These are phyloP conservation scores for Mallotus nudiflorus DNA, from an alignment of 345 rosid genomes.

Conservation along the genomic window DNA sequence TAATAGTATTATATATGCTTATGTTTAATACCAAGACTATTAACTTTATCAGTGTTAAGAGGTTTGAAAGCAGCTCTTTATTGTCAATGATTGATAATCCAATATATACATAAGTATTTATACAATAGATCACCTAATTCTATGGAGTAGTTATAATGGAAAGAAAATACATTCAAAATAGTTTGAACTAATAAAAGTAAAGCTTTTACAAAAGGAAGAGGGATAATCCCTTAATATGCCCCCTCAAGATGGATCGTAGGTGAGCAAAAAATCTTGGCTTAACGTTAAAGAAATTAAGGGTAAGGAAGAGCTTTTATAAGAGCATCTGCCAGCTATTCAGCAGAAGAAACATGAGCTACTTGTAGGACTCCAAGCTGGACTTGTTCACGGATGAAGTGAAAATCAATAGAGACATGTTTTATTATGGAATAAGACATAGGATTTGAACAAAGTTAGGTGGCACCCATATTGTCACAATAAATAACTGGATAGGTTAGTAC, in stretches of 20 bases:
- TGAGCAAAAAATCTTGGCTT: background rate
- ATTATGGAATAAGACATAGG: background rate
- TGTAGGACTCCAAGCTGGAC: background rate
- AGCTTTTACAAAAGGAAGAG: too few relatives aligned
- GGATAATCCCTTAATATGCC: background rate
- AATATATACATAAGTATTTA: too few relatives aligned
- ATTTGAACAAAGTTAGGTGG: background rate
- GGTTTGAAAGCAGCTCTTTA: too few relatives aligned
- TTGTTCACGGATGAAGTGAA: background rate
- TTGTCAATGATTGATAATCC: too few relatives aligned
- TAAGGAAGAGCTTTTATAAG: background rate
- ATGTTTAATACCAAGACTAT: too few relatives aligned
- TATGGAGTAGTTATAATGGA: too few relatives aligned
- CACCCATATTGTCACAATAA: background rate
- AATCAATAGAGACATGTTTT: background rate
- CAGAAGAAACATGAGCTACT: background rate
- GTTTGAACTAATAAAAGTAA: too few relatives aligned
- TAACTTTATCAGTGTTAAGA: too few relatives aligned
- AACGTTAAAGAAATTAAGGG: rapidly evolving
- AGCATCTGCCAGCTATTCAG: background rate
- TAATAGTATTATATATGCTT: too few relatives aligned
- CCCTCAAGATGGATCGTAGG: background rate
- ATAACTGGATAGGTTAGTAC: background rate
- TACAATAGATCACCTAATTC: too few relatives aligned
- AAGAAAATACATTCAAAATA: too few relatives aligned